These are phyloP conservation scores for Clonostachys solani DNA, from an alignment of 2,329 filamentous ascomycete species.

Conservation along the genomic window DNA sequence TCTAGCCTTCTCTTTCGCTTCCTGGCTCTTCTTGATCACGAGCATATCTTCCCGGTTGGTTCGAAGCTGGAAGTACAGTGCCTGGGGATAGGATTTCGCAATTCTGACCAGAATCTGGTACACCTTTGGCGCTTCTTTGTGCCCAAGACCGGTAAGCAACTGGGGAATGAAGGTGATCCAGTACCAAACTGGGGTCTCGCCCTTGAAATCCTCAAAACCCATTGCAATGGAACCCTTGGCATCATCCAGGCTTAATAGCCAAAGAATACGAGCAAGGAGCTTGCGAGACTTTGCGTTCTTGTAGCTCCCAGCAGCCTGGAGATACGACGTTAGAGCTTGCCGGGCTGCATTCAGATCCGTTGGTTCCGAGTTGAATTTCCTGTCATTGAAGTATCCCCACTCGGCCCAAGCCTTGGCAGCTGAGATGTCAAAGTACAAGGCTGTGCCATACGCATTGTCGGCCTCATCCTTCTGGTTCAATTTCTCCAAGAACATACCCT, in stretches of 20 bases:
- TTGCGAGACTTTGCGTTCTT: slow-evolving; percentile 97
- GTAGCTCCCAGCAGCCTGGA: slow-evolving; percentile 93
- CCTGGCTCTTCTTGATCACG: slow-evolving; percentile 85
- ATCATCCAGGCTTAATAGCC: slow-evolving; percentile 92
- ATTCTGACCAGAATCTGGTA: slow-evolving; percentile 87
- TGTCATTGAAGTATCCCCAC: slow-evolving; percentile 98
- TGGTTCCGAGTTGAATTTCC: slow-evolving; percentile 89
- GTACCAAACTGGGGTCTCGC: slow-evolving; percentile 97
- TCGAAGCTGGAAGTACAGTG: slow-evolving; percentile 90
- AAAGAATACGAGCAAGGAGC: slow-evolving; percentile 86
- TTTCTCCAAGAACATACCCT: slow-evolving; percentile 98
- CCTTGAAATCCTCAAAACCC: slow-evolving; percentile 95
- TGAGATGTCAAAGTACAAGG: slow-evolving; percentile 91
- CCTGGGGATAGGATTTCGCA: slow-evolving; percentile 92
- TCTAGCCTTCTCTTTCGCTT: slow-evolving; percentile 61
- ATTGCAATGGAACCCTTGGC: slow-evolving; percentile 75
- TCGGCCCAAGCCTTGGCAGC: slow-evolving; percentile 98
- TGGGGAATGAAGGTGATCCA: slow-evolving; percentile 99
- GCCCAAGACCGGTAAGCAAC: slow-evolving; percentile 82
- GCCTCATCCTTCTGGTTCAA: slow-evolving; percentile 87
- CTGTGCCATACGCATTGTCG: slow-evolving; percentile 90
- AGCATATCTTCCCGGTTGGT: slow-evolving; percentile 94
- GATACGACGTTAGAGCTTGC: slow-evolving; percentile 91
- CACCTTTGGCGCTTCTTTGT: slow-evolving; percentile 86
- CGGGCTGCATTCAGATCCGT: slow-evolving; percentile 77